Base-by-base conservation (phyloP, 495 filamentous ascomycete genomes). In the Podospora didyma region DNA sequence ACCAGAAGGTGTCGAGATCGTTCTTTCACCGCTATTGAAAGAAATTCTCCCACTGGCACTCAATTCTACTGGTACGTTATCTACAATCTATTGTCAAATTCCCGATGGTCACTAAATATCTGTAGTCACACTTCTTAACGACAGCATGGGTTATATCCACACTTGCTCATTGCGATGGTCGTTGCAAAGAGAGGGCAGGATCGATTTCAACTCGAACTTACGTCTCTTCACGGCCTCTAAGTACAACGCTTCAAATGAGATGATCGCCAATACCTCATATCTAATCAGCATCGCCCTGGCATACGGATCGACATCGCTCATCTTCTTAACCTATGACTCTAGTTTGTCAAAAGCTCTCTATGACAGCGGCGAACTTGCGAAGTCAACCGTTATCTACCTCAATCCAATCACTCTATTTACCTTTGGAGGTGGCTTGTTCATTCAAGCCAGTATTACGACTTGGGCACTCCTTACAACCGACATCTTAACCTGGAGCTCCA, bases 201-300 rank as follows among this genome's bases (percentile, higher is more conserved):
- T 78, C 21, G 60, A 66, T 9, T 71, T 65, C 69, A 77, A 75
- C 61, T 73, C 75, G 9, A 78, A 77, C 52, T 62, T 76, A 9
- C 69, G 75, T 9, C 66, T 78, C 2, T 62, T 75, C 41, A 70
- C 68, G 34, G 65, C 59, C 23, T 56, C 65, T 9, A 60, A 51
- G 14, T 28, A 52, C 50, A 65, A 49, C 28, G 26, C 34, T 23
- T 58, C 69, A 7, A 73, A 73, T 58, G 51, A 56, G 6, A 58
- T 54, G 47, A 60, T 67, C 23, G 52, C 66, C n/a, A 76, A 75
- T 49, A 21, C 58, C 10, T 6, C 65, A 1, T 60, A 72, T 39
- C 53, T 73, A 0, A 41, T 65, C 11, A 68, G 57, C 39, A 69
- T 73, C 51, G 53, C 70, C 6, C 46, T 75, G 3, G 63, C 66